These are phyloP conservation scores for Candida germanica DNA, from an alignment of 805 yeast species.

Conservation along the genomic window DNA sequence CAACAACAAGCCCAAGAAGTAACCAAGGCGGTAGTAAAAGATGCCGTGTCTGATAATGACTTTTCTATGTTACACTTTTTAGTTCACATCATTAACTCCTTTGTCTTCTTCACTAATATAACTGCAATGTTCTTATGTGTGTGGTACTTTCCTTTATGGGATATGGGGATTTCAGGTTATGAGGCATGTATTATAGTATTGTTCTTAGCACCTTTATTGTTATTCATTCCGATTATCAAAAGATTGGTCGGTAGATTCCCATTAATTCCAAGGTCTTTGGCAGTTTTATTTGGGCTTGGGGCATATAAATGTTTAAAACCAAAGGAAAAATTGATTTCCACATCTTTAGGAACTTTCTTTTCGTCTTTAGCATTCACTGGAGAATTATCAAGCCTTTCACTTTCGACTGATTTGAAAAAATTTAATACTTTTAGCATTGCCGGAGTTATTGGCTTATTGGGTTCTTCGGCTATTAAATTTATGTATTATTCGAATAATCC, in stretches of 20 bases:
- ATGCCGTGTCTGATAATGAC: constrained; percentile 24
- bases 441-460: constrained; percentile 66
- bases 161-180: constrained; percentile 95
- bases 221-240: constrained; percentile 41
- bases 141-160: constrained; percentile 98
- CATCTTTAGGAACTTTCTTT: constrained; percentile 66
- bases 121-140: constrained; percentile 82
- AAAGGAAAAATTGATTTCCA: constrained; percentile 59
- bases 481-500: constrained; percentile 86
- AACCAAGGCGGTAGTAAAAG: neutral
- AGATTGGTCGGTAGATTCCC: constrained; percentile 43
- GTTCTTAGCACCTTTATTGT: constrained; percentile 56
- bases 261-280: constrained; percentile 49
- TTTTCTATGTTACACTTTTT: constrained; percentile 36
- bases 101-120: constrained; percentile 78
- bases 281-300: constrained; percentile 69
- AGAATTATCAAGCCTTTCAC: constrained; percentile 47
- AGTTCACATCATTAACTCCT: constrained; percentile 57
- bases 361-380: constrained; percentile 56
- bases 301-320: constrained; percentile 71
- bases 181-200: constrained; percentile 63
- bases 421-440: constrained; percentile 50
- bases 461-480: constrained; percentile 73
- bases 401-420: constrained; percentile 25
- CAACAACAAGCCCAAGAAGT: constrained; percentile 4